phyloP scores from a whole-genome alignment of 1,284 basidiomycete genomes.

The Microbotryum lychnidis-dioicae region DNA sequence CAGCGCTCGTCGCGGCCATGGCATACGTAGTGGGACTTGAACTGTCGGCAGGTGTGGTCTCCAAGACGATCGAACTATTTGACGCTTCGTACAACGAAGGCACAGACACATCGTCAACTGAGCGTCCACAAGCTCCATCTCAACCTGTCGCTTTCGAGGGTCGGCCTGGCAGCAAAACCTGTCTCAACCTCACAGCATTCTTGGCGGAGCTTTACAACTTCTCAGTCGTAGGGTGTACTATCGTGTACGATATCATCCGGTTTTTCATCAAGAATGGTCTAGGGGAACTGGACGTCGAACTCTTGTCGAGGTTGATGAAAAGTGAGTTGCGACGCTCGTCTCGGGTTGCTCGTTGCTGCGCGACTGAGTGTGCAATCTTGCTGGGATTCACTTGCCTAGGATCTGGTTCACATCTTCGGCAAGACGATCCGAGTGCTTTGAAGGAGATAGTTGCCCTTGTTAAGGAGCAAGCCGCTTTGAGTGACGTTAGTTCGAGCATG shows the following conservation, averaged over 20 bases:
- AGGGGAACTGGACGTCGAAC: conserved; percentile 72
- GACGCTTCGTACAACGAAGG: conserved; percentile 44
- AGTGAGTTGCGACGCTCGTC: conserved; percentile 49
- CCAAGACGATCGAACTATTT: conserved; percentile 28
- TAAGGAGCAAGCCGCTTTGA: conserved; percentile 49
- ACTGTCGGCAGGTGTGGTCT: conserved; percentile 55
- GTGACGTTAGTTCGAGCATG: too few species aligned
- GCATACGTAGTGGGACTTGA: conserved; percentile 82
- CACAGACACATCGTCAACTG: conserved; percentile 46
- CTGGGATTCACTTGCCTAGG: conserved; percentile 45
- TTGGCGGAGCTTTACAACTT: conserved; percentile 93
- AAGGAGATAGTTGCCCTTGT: conserved; percentile 54
- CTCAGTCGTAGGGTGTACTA: conserved; percentile 75
- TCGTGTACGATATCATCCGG: conserved; percentile 85
- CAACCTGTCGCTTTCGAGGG: conserved; percentile 25
- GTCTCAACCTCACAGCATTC: conserved; percentile 77
- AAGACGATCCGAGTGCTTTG: conserved; percentile 49
- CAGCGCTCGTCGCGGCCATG: conserved; percentile 74
- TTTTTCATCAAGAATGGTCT: conserved; percentile 58
- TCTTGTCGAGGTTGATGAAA: conserved; percentile 74
- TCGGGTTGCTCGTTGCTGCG: background rate
- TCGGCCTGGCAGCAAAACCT: conserved; percentile 55
- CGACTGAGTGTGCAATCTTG: background rate
- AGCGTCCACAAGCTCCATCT: conserved; percentile 9
- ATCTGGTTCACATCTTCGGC: conserved; percentile 76